Conservation (phyloP, 306 rosid species). For the Trifolium subterraneum region DNA sequence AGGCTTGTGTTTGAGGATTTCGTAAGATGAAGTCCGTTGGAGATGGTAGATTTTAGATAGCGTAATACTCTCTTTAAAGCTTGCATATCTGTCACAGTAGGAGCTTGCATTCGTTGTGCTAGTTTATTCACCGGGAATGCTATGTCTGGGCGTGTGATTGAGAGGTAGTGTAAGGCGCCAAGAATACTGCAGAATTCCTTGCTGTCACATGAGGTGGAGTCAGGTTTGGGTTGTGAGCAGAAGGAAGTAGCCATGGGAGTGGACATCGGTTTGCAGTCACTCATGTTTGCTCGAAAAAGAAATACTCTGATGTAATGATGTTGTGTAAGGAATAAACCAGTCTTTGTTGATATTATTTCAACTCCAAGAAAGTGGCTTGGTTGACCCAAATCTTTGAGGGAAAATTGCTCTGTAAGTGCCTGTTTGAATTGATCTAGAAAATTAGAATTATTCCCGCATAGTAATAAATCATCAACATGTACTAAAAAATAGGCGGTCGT, state of each 20-base stretch:
- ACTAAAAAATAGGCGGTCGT: not conserved
- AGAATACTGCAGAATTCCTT: no score
- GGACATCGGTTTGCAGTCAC: no score
- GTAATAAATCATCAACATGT: not conserved
- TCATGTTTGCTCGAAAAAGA: no score
- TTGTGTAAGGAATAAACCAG: not conserved
- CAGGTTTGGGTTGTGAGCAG: not conserved
- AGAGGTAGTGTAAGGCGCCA: not conserved
- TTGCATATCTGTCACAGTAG: not conserved
- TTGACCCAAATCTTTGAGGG: no score
- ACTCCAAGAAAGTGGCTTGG: no score
- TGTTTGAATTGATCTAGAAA: no score
- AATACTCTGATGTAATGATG: no score
- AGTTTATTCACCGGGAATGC: not conserved
- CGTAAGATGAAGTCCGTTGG: not conserved
- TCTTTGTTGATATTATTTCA: not conserved
- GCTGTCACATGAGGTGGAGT: not conserved
- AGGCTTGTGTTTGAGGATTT: not conserved
- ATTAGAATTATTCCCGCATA: not conserved
- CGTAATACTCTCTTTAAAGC: not conserved
- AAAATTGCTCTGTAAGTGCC: not conserved
- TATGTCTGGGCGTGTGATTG: not conserved
- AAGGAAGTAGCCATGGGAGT: no score
- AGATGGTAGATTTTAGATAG: not conserved
- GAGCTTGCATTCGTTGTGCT: not conserved